phyloP scores from a whole-genome alignment of 2,329 filamentous ascomycete genomes.

The Penicillium sp. region DNA sequence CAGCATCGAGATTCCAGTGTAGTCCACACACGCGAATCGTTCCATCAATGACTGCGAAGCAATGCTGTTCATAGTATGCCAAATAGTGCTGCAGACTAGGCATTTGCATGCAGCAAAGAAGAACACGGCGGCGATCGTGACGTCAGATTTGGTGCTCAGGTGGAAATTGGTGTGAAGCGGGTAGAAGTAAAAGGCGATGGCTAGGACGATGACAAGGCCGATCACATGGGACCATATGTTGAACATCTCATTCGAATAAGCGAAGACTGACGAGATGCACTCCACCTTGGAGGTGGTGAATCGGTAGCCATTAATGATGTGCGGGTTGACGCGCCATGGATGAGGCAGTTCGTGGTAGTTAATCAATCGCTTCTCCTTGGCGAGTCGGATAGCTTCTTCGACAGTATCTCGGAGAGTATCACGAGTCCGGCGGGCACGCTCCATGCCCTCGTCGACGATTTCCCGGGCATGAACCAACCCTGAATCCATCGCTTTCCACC shows the following conservation, averaged over 20 bases:
- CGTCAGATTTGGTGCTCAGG: conserved; percentile 74
- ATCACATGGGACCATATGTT: conserved; percentile 97
- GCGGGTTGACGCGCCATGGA: conserved; percentile 90
- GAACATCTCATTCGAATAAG: conserved; percentile 81
- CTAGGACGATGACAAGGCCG: conserved; percentile 75
- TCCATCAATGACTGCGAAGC: conserved; percentile 82
- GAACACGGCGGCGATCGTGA: conserved; percentile 85
- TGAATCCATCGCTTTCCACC: conserved; percentile 71
- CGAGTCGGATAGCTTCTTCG: conserved; percentile 63
- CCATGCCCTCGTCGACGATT: conserved; percentile 71
- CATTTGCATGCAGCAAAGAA: conserved; percentile 95
- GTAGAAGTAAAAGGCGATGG: conserved; percentile 93
- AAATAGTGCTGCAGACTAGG: conserved; percentile 85
- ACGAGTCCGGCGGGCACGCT: conserved; percentile 71
- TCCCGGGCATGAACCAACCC: conserved; percentile 64
- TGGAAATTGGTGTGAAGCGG: conserved; percentile 78
- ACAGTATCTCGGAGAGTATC: conserved; percentile 77
- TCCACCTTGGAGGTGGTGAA: conserved; percentile 87
- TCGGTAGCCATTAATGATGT: conserved; percentile 84
- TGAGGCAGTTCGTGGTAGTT: conserved; percentile 80
- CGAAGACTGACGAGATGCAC: conserved; percentile 74
- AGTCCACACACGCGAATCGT: conserved; percentile 94
- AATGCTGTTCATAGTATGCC: conserved; percentile 98
- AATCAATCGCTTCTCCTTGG: conserved; percentile 72
- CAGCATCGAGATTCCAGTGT: conserved; percentile 90